Base-by-base conservation (phyloP, 345 rosid species). In the Sisymbrium irio region DNA sequence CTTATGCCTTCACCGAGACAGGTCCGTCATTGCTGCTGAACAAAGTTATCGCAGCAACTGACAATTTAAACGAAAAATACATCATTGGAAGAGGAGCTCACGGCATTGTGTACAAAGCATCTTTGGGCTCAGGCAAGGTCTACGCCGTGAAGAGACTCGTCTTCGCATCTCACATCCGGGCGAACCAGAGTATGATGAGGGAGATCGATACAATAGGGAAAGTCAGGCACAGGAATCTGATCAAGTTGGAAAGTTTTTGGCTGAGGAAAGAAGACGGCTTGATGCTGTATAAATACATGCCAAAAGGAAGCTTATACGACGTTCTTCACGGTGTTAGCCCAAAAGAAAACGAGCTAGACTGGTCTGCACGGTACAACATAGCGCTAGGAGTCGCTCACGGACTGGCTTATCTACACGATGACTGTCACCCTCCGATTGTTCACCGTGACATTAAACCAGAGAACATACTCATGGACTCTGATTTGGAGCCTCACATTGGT, bases 381-480 rank as follows among this genome's bases (percentile, higher is more conserved):
- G 96, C 96, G 0, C 56, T 87, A 7, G 97, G 96, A 55, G 79
- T 75, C 2, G 90, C 97, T 17, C 83, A 89, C 7, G 97, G 87
- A 67, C 81, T 92, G 79, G 88, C 85, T 4, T 92, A 92, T 83
- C 91, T 92, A 51, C 97, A 92, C 78, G 71, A 81, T 42, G 91
- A 89, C 56, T 92, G 94, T 27, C 65, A 84, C 71, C 97, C 96
- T 19, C 77, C 88, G 0, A 82, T 92, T 20, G 84, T 88, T 13
- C 97, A 92, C 49, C 85, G 92, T 15, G 97, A 92, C 77, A 84
- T 92, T 67, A 92, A 92, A 75, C 91, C 97, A 0, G 81, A 81
- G 22, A 92, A 92, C 82, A 82, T 92, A 72, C 94, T 92, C 19
- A 55, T 92, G 65, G 92, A 88, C 65, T 60, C 82, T 0, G 86